Percentiles rank a stretch among this genome's conserved stretches.
Evolutionary conservation across 1,284 basidiomycete species (phyloP).

Genomic region (Sanghuangporus baumii): DNA sequence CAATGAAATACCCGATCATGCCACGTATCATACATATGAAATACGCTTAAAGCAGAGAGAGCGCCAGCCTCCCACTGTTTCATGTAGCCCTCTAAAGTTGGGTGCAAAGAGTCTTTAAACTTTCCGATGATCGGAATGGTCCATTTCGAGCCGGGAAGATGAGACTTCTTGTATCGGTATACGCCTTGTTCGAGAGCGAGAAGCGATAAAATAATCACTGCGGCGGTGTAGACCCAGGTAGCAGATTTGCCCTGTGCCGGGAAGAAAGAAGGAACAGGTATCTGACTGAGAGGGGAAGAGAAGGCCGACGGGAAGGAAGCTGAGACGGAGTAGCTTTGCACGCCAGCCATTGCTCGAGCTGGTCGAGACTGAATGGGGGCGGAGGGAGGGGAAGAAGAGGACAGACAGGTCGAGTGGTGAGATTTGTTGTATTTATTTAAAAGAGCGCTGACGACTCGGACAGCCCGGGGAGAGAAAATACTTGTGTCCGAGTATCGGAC

Average conservation of each 20-base stretch:
- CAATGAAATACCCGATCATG: constrained; percentile 6
- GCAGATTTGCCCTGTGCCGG: constrained; percentile 17
- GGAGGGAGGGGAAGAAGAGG: neutral
- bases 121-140: constrained; percentile 94
- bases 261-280: constrained; percentile 13
- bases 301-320: constrained; percentile 6
- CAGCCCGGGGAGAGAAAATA: no score
- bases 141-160: constrained; percentile 84
- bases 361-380: neutral
- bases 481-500: neutral
- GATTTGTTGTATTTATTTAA: neutral
- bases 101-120: constrained; percentile 85
- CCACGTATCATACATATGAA: constrained; percentile 79
- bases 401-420: neutral
- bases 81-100: constrained; percentile 86
- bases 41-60: constrained; percentile 84
- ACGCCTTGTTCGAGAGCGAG: constrained; percentile 78
- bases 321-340: constrained; percentile 7
- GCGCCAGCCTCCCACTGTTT: constrained; percentile 84
- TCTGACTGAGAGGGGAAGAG: constrained; percentile 5
- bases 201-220: constrained; percentile 55
- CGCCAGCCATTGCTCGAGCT: neutral
- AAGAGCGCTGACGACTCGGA: no score
- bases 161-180: constrained; percentile 82
- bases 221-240: constrained; percentile 63